Conservation (phyloP, 2,329 filamentous ascomycete species). For the Hypoxylon sp. region DNA sequence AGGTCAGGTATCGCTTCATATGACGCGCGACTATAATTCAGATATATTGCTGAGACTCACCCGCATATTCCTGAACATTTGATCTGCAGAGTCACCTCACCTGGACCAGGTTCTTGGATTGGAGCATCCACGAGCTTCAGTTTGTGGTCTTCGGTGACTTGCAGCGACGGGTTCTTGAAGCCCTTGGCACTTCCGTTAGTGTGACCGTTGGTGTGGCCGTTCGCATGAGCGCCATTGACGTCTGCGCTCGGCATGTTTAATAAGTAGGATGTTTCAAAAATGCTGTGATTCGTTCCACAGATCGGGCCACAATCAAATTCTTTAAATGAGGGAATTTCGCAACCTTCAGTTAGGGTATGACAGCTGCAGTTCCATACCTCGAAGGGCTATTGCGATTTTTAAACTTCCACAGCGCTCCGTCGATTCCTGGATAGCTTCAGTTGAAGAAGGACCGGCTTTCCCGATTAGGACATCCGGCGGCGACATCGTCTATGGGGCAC, state of each 20-base stretch:
- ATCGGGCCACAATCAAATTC: slow-evolving; percentile 10
- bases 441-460: slow-evolving; percentile 28
- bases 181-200: slow-evolving; percentile 38
- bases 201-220: slow-evolving; percentile 45
- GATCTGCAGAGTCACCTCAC: slow-evolving; percentile 72
- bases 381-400: slow-evolving; percentile 24
- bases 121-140: slow-evolving; percentile 71
- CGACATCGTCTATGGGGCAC: slow-evolving; percentile 30
- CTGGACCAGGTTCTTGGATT: slow-evolving; percentile 66
- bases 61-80: slow-evolving; percentile 76
- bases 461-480: slow-evolving; percentile 41
- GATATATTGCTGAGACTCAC: slow-evolving; percentile 53
- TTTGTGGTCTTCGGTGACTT: slow-evolving; percentile 72
- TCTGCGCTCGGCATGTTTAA: slow-evolving; percentile 36
- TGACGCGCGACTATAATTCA: neutral
- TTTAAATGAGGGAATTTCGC: slow-evolving; percentile 14
- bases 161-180: slow-evolving; percentile 66
- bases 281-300: slow-evolving; percentile 21
- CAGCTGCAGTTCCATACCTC: neutral
- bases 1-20: slow-evolving; percentile 23
- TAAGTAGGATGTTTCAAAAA: slow-evolving; percentile 14
- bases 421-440: slow-evolving; percentile 28
- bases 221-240: slow-evolving; percentile 25
- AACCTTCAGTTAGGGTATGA: slow-evolving; percentile 1
- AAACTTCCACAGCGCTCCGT: slow-evolving; percentile 16